Percentiles rank a stretch among this genome's conserved stretches.
These are phyloP conservation scores for Daldinia eschscholtzii DNA, from an alignment of 2,329 filamentous ascomycete genomes.

Conservation along the genomic window DNA sequence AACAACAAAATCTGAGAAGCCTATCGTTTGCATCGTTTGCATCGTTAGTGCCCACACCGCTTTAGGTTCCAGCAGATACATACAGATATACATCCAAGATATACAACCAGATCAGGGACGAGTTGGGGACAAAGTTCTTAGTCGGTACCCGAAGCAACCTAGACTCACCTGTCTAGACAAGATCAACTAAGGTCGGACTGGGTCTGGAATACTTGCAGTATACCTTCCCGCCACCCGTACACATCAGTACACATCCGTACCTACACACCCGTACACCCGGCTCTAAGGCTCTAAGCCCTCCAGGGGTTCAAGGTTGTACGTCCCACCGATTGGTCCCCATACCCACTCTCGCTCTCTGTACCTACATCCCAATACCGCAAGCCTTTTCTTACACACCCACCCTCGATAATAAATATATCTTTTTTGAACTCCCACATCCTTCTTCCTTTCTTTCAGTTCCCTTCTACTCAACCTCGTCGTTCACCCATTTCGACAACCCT, in stretches of 20 bases:
- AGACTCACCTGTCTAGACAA: constrained; percentile 19
- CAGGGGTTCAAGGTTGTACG: constrained; percentile 22
- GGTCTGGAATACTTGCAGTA: constrained; percentile 6
- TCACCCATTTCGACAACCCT: constrained; percentile 26
- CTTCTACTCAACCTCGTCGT: constrained; percentile 30
- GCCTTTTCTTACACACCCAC: constrained; percentile 11
- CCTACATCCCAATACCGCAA: constrained; percentile 21
- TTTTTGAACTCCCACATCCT: constrained; percentile 26
- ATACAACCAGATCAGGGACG: constrained; percentile 4
- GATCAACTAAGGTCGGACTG: constrained; percentile 10
- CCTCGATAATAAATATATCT: constrained; percentile 37
- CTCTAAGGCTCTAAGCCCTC: constrained; percentile 15
- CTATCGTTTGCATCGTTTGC: constrained; percentile 1
- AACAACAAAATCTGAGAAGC: constrained; percentile 15
- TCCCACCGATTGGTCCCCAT: constrained; percentile 44
- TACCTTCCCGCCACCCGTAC: constrained; percentile 37
- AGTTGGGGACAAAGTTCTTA: constrained; percentile 24
- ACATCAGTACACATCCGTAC: constrained; percentile 7
- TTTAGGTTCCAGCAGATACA: constrained; percentile 9
- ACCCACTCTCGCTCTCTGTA: constrained; percentile 26
- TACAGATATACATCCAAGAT: too few species aligned
- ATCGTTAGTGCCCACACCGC: constrained; percentile 22
- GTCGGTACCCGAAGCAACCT: constrained; percentile 25
- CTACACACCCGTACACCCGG: constrained; percentile 29
- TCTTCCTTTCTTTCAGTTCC: constrained; percentile 13